Evolutionary conservation across 2,329 filamentous ascomycete species (phyloP).

Genomic region (Colletotrichum tanaceti): DNA sequence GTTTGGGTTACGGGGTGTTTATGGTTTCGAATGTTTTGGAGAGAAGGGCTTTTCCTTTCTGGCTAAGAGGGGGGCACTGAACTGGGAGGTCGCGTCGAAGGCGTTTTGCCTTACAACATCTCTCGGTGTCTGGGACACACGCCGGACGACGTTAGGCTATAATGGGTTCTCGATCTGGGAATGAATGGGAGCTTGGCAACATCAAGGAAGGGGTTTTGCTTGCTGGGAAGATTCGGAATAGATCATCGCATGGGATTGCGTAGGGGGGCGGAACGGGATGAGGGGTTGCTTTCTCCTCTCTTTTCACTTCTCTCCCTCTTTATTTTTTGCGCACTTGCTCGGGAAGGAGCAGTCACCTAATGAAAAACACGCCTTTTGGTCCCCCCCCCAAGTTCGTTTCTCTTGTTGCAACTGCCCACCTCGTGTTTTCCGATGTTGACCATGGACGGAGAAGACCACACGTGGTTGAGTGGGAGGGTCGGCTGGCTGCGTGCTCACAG

Average conservation of each 20-base stretch:
- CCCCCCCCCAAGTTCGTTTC: conserved; percentile 27
- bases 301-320: neutral
- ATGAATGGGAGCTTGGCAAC: conserved; percentile 33
- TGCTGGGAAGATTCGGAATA: conserved; percentile 25
- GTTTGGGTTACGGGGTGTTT: conserved; percentile 35
- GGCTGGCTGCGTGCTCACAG: neutral
- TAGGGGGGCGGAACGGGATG: conserved; percentile 20
- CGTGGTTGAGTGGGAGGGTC: too few species aligned
- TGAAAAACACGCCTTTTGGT: conserved; percentile 30
- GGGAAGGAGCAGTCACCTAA: conserved; percentile 28
- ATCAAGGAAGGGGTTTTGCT: conserved; percentile 20
- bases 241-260: conserved; percentile 29
- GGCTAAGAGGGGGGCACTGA: conserved; percentile 7
- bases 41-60: conserved; percentile 12
- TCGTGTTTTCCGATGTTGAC: neutral
- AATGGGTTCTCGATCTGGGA: conserved; percentile 31
- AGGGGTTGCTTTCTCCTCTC: conserved; percentile 10
- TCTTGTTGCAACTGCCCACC: neutral
- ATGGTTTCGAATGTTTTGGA: neutral
- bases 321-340: conserved; percentile 30
- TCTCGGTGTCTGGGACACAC: conserved; percentile 6
- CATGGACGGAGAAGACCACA: neutral
- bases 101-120: conserved; percentile 26
- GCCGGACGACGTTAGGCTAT: conserved; percentile 10
- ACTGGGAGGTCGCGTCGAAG: conserved; percentile 26